A percentile compares a stretch with the other conserved stretches of the same genome.
Evolutionary conservation across 140 eudicot genomes (phyloP).

Genomic region (Flaveria floridana): DNA sequence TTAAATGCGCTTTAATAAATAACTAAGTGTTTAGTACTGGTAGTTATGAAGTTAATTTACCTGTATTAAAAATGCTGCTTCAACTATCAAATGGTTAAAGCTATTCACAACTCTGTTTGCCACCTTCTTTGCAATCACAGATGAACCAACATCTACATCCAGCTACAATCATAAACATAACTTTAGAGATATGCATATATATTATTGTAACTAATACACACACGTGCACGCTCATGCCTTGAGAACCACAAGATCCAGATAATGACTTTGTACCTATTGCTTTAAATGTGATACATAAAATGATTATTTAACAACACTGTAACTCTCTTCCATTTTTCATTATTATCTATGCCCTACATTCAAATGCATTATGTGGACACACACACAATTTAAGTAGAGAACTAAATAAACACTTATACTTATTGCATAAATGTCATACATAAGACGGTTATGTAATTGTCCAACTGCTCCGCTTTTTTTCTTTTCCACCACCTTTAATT

Average conservation of each 20-base stretch:
- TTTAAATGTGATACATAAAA: not conserved
- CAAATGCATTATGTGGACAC: no score
- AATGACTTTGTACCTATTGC: not conserved
- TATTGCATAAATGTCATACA: no score
- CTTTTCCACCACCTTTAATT: not conserved
- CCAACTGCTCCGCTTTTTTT: no score
- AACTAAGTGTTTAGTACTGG: no score
- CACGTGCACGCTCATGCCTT: not conserved
- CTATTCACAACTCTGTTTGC: conserved; percentile 62
- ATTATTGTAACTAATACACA: not conserved
- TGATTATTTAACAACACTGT: not conserved
- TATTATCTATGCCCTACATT: no score
- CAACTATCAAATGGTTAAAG: conserved; percentile 60
- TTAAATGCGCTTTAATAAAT: no score
- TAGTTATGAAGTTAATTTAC: conserved; percentile 22
- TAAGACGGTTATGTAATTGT: no score
- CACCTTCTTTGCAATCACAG: conserved; percentile 68
- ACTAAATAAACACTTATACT: no score
- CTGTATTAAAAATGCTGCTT: conserved; percentile 75
- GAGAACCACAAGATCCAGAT: not conserved
- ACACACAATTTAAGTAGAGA: no score
- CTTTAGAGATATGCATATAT: not conserved
- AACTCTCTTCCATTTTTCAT: not conserved
- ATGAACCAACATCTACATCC: conserved; percentile 74
- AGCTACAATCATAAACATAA: conserved; percentile 38